Evolutionary conservation across 169 alveolate species (phyloP), one percentile per base, ranked within the genome.

Genomic region (Amoebophrya sp.): DNA sequence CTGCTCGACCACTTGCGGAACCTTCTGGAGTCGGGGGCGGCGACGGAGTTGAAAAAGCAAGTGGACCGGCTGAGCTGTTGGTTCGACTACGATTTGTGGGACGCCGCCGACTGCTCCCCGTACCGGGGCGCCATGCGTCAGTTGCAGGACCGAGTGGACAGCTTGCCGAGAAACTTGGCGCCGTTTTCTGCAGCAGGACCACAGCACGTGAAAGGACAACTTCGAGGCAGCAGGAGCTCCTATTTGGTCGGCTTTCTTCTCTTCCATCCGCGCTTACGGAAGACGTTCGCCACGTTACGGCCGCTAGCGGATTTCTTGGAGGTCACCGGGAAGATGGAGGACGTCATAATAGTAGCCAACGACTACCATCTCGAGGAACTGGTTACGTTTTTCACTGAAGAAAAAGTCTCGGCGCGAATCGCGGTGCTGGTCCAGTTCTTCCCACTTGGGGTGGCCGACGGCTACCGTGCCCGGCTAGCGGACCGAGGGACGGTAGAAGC

Each of bases 11-110:
- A n/a, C n/a, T n/a, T n/a, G n/a, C n/a, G n/a, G n/a, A n/a, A n/a
- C n/a, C n/a, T n/a, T n/a, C n/a, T n/a, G n/a, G n/a, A n/a, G n/a
- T n/a, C n/a, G n/a, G n/a, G n/a, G n/a, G n/a, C n/a, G 66, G 83
- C 18, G 10, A 2, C 2, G 35, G 10, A 25, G 35, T 7, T 66
- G 83, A 66, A 66, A 25, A 25, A 12, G 35, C 35, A 2, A 3
- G 83, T 25, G 32, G 83, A 66, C 10, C 32, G 32, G 83, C 29
- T 1, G 10, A 66, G 83, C 18, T 66, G 83, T 66, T 66, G 83
- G 83, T 66, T 66, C 83, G 83, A 66, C 83, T 66, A 66, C 35
- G 83, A 66, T 25, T 25, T 66, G 83, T 66, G 38, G 83, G 83
- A 66, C 32, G 83, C 39, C 83, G 38, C 83, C 12, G 2, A 2